Base-by-base conservation (phyloP, 2,329 filamentous ascomycete genomes). In the Didymella sp. region DNA sequence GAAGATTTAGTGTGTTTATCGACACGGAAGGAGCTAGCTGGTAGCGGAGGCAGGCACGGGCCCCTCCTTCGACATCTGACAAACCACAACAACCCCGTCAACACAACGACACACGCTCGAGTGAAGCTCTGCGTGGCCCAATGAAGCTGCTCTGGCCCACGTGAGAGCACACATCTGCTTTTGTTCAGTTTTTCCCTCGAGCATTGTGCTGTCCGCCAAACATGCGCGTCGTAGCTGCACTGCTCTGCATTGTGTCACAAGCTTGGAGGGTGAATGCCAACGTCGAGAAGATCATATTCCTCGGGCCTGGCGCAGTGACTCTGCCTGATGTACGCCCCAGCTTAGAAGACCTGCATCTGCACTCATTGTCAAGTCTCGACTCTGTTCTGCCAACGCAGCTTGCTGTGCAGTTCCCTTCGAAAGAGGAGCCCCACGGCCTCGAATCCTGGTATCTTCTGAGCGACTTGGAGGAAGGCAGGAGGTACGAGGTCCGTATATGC, bases 401-500 rank as follows among this genome's bases (percentile, higher is more conserved):
- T 17, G 79, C 84, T 40, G 87, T 91, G 31, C 80, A 81, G 13
- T 96, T 96, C 71, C 87, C 91, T 11, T 82, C 78, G 6, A 66
- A 78, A 7, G 72, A 78, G 2, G 72, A 77, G 27, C 82, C 82
- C 9, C 73, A 80, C 12, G 91, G 90, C 7, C 77, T 81, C 11
- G 81, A 87, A 48, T 88, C 89, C 25, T 98, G 95, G 95, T 85
- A 92, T 64, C 78, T 94, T 7, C 84, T 99, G 6, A 84, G 89
- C 54, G 79, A 82, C 30, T 81, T 99, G 51, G 81, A 78, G n/a
- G 83, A 86, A 31, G 85, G 86, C 11, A 88, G 89, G 70, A 85
- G 92, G 63, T 97, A 98, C 81, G 95, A 99, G 80, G 84, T 96
- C 45, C 87, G 95, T 51, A 83, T 97, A 58, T 98, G 94, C 79